Evolutionary conservation across 768 basidiomycete genomes (phyloP), one percentile per base, ranked within the genome.

Genomic region (Dacryopinax primogenitus): DNA sequence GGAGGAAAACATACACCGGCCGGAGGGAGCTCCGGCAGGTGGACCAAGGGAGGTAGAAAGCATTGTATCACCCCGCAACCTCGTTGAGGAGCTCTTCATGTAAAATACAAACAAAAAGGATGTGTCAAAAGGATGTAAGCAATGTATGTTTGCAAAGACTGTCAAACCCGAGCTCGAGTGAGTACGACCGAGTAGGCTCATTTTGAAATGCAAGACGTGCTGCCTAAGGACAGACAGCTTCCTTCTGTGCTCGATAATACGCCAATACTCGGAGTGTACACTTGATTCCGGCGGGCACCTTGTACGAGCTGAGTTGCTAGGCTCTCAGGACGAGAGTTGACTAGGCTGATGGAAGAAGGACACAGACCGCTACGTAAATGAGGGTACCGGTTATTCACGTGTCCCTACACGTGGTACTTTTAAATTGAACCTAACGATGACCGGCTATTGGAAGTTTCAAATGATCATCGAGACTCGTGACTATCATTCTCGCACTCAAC

Each of bases 241-340:
- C 51, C 26, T 4, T 58, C 30, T 58, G 51, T 30, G 51, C 51
- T 58, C 51, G 51, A 58, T 58, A 58, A 58, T 58, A 58, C 51
- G 51, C 51, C 51, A 58, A 11, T 15, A 47, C 51, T 28, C 51
- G 51, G 51, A 26, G 51, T 58, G 51, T 58, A 18, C 26, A 28
- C 51, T 58, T 30, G 9, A 23, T 26, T 9, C 51, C 26, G 51
- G 51, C 18, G 11, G 51, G 51, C 51, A 58, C 51, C 51, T 58
- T 58, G 23, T 58, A 58, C 51, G 51, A 58, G 51, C 51, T 7
- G 51, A 6, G 41, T 44, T 18, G 51, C 51, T 30, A 58, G 23
- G 30, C 51, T 58, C 41, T 44, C 41, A 9, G 36, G 18, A 44
- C 4, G 41, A 44, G 41, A 44, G 41, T 18, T 6, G 16, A 30